Percentiles rank a stretch among this genome's conserved stretches.
These are phyloP conservation scores for Ophiostoma ips DNA, from an alignment of 2,329 filamentous ascomycete species.

Conservation along the genomic window DNA sequence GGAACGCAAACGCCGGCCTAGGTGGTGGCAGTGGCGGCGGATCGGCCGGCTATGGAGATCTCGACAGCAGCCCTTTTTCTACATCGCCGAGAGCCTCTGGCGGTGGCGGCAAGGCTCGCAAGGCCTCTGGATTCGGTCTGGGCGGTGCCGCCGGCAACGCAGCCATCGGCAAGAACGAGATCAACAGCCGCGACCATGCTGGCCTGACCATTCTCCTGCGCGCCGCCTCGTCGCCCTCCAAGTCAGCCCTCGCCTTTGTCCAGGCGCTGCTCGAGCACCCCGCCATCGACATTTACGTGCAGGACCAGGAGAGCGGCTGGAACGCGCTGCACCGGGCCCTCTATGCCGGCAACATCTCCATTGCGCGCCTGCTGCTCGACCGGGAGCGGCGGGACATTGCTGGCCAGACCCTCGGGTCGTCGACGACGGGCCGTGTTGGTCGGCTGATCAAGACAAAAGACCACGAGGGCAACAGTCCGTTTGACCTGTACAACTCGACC, in stretches of 20 bases:
- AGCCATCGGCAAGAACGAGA: constrained; percentile 43
- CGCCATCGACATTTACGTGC: constrained; percentile 68
- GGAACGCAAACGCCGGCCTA: constrained; percentile 27
- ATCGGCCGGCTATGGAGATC: constrained; percentile 10
- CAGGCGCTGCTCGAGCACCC: constrained; percentile 69
- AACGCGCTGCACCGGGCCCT: constrained; percentile 84
- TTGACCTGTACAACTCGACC: constrained; percentile 81
- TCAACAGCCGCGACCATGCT: constrained; percentile 72
- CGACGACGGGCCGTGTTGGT: constrained; percentile 46
- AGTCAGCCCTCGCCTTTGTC: constrained; percentile 56
- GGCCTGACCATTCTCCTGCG: constrained; percentile 78
- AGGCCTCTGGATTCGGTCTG: constrained; percentile 35
- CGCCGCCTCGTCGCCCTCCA: constrained; percentile 60
- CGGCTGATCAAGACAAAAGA: constrained; percentile 91
- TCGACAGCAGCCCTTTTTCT: constrained; percentile 5
- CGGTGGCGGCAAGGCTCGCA: constrained; percentile 32
- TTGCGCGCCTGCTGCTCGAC: constrained; percentile 69
- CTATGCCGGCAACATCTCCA: constrained; percentile 77
- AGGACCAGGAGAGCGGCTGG: constrained; percentile 90
- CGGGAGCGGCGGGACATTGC: constrained; percentile 55
- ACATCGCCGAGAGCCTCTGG: constrained; percentile 2
- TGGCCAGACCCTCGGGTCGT: constrained; percentile 44
- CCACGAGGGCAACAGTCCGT: constrained; percentile 83
- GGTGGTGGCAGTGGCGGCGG: constrained; percentile 16
- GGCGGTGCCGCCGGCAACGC: constrained; percentile 23